Evolutionary conservation across 2,329 filamentous ascomycete species (phyloP).

Genomic region (Sporothrix mexicana): DNA sequence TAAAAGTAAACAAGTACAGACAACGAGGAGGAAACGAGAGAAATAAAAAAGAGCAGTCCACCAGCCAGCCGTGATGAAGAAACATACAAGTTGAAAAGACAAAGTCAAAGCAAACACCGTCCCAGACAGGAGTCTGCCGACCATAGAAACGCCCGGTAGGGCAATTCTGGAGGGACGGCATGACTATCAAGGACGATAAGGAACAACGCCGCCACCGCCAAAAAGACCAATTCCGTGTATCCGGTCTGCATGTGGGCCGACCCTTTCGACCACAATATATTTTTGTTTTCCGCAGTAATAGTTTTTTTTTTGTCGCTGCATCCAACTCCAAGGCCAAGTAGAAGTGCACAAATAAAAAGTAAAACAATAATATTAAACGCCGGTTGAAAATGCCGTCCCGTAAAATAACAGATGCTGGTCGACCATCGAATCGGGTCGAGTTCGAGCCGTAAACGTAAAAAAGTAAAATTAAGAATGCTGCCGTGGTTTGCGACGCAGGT

Average conservation of each 20-base stretch:
- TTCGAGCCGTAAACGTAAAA: background rate
- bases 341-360: background rate
- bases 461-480: background rate
- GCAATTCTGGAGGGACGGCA: too few species aligned
- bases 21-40: background rate
- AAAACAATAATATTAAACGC: slow-evolving; percentile 19
- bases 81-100: background rate
- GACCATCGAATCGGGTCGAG: background rate
- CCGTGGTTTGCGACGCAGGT: slow-evolving; percentile 11
- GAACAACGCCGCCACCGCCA: too few species aligned
- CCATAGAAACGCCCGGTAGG: too few species aligned
- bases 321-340: background rate
- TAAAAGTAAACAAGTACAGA: background rate
- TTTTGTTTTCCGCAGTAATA: background rate
- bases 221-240: background rate
- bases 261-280: background rate
- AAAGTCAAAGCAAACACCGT: background rate
- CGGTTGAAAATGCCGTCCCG: slow-evolving; percentile 28
- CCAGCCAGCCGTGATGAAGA: background rate
- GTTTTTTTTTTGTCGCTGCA: background rate
- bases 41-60: slow-evolving; percentile 1
- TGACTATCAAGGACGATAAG: too few species aligned
- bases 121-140: background rate
- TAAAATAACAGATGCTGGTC: background rate
- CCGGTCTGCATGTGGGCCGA: background rate